phyloP scores from a whole-genome alignment of 106 monocot species.

The Gastrodia elata region DNA sequence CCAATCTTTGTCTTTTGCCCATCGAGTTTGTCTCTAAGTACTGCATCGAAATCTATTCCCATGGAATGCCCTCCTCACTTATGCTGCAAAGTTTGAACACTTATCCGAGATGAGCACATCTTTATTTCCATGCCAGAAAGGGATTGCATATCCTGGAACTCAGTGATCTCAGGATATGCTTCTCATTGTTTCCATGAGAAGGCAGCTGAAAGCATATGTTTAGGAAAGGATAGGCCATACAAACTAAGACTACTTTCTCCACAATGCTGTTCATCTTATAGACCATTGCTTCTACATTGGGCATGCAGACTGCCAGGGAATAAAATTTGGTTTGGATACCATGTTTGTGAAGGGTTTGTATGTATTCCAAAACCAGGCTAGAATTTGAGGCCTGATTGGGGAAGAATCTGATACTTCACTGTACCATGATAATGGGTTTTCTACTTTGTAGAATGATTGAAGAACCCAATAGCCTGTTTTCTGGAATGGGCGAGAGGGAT shows the following conservation, averaged over 20 bases:
- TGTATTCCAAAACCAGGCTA: conserved; percentile 46
- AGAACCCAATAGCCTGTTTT: conserved; percentile 50
- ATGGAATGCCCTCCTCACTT: conserved; percentile 63
- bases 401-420: conserved; percentile 65
- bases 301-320: conserved; percentile 50
- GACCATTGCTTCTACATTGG: conserved; percentile 9
- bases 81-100: conserved; percentile 26
- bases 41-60: conserved; percentile 57
- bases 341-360: conserved; percentile 67
- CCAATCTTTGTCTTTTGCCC: conserved; percentile 24
- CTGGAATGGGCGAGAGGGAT: conserved; percentile 43
- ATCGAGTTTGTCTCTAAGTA: conserved; percentile 55
- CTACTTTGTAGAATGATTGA: conserved; percentile 56
- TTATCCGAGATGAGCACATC: conserved; percentile 30
- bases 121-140: conserved; percentile 39
- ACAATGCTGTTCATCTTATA: conserved; percentile 51
- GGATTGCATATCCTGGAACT: conserved; percentile 64
- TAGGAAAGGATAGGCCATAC: conserved; percentile 9
- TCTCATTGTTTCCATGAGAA: neutral
- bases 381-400: conserved; percentile 27
- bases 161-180: conserved; percentile 50
- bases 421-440: conserved; percentile 60
- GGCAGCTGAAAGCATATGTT: conserved; percentile 28
- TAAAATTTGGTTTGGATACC: conserved; percentile 30
- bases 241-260: conserved; percentile 56